Evolutionary conservation across 768 basidiomycete species (phyloP).

Genomic region (Steccherinum ochraceum): DNA sequence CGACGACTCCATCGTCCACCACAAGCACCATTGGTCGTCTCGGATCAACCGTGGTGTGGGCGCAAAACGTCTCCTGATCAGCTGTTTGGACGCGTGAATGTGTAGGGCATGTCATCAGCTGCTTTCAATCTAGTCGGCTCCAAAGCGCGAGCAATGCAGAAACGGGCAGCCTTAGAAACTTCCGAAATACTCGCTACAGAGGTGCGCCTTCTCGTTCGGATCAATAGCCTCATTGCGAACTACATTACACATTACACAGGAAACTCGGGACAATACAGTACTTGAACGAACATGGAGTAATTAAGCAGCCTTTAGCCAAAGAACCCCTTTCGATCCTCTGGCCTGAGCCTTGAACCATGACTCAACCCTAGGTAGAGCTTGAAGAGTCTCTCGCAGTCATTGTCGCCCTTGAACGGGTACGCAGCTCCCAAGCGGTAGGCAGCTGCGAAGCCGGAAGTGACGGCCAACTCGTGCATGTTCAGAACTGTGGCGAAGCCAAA

Average conservation of each 20-base stretch:
- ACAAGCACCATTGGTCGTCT: too few relatives aligned
- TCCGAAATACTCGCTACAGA: too few relatives aligned
- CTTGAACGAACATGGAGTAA: neutral
- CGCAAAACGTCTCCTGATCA: too few relatives aligned
- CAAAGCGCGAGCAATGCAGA: too few relatives aligned
- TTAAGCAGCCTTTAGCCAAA: constrained; percentile 7
- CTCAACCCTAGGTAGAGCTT: constrained; percentile 23
- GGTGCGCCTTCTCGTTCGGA: too few relatives aligned
- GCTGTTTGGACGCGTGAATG: too few relatives aligned
- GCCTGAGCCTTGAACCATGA: constrained; percentile 21
- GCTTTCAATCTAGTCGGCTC: too few relatives aligned
- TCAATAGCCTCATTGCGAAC: neutral
- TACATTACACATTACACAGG: too few relatives aligned
- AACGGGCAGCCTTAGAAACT: too few relatives aligned
- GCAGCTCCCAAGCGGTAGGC: constrained; percentile 29
- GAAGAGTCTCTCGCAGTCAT: constrained; percentile 24
- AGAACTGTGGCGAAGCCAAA: constrained; percentile 13
- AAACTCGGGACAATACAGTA: neutral
- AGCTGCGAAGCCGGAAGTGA: constrained; percentile 37
- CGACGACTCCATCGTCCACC: too few relatives aligned
- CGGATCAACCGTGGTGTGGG: too few relatives aligned
- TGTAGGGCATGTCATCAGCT: too few relatives aligned
- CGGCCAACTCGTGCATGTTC: constrained; percentile 30
- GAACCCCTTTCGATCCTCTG: constrained; percentile 20
- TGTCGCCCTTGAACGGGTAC: constrained; percentile 25